Conservation (phyloP, 371 early-diverging fungal species). For the Dichotomocladium elegans region DNA sequence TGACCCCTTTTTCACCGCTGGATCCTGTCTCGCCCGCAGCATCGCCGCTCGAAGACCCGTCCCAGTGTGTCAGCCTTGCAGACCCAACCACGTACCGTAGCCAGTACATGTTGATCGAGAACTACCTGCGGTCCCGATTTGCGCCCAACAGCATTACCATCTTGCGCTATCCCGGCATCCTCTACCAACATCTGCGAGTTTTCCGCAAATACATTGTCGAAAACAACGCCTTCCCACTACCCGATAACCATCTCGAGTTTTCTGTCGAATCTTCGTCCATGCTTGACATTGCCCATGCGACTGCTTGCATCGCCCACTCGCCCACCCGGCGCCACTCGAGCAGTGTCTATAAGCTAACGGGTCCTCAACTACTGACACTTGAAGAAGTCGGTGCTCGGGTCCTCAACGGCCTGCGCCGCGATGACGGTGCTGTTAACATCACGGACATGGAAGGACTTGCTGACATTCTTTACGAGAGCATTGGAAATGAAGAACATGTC, state of each 20-base stretch:
- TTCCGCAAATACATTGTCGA: constrained; percentile 45
- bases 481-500: constrained; percentile 47
- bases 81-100: constrained; percentile 28
- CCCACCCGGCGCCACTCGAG: constrained; percentile 35
- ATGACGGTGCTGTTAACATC: constrained; percentile 23
- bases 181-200: constrained; percentile 42
- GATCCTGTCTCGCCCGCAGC: constrained; percentile 29
- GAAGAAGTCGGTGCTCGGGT: constrained; percentile 43
- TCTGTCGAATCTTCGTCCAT: constrained; percentile 45
- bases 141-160: constrained; percentile 37
- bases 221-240: constrained; percentile 44
- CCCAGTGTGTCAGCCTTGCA: constrained; percentile 4
- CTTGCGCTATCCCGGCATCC: constrained; percentile 46
- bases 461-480: constrained; percentile 28
- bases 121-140: constrained; percentile 32
- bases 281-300: constrained; percentile 43
- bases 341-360: constrained; percentile 40
- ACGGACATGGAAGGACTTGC: constrained; percentile 28
- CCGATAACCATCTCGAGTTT: constrained; percentile 32
- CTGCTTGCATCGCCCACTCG: constrained; percentile 38
- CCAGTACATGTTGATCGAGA: constrained; percentile 43
- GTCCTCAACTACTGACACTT: constrained; percentile 37
- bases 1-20: constrained; percentile 40
- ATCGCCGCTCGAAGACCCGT: constrained; percentile 10
- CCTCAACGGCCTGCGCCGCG: constrained; percentile 29